Conservation (phyloP, 805 yeast genomes). For the Myxozyma nipponensis region DNA sequence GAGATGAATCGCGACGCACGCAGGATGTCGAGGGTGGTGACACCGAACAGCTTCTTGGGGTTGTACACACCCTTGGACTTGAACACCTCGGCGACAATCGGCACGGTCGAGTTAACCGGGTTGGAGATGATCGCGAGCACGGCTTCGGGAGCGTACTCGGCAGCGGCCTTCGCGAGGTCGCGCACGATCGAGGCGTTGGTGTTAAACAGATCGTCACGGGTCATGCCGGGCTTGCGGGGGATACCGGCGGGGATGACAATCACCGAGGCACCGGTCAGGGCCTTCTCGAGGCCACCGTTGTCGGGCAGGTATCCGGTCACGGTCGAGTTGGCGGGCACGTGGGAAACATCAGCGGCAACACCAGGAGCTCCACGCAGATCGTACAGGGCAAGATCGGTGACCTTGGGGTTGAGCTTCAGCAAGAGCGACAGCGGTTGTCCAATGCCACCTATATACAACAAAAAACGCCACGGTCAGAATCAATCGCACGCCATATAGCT, state of each 20-base stretch:
- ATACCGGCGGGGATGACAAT: slow-evolving; percentile 96
- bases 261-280: slow-evolving; percentile 67
- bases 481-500: too few relatives aligned
- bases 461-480: slow-evolving; percentile 44
- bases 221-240: slow-evolving; percentile 98
- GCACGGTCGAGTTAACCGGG: slow-evolving; percentile 97
- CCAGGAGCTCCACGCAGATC: slow-evolving; percentile 93
- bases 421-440: slow-evolving; percentile 85
- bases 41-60: slow-evolving; percentile 91
- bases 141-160: slow-evolving; percentile 80
- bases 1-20: slow-evolving; percentile 86
- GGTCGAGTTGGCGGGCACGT: slow-evolving; percentile 85
- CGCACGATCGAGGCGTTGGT: slow-evolving; percentile 94
- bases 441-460: slow-evolving; percentile 60
- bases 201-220: slow-evolving; percentile 94
- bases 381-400: slow-evolving; percentile 78
- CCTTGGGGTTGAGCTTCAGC: slow-evolving; percentile 82
- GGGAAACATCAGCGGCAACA: slow-evolving; percentile 94
- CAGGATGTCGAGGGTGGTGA: slow-evolving; percentile 87
- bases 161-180: slow-evolving; percentile 82
- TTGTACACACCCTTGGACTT: slow-evolving; percentile 82
- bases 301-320: slow-evolving; percentile 88
- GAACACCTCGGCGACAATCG: slow-evolving; percentile 90
- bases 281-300: slow-evolving; percentile 61
- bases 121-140: slow-evolving; percentile 78